Evolutionary conservation across 495 filamentous ascomycete species (phyloP), one percentile per base, ranked within the genome.

Genomic region (Cercophora scortea): DNA sequence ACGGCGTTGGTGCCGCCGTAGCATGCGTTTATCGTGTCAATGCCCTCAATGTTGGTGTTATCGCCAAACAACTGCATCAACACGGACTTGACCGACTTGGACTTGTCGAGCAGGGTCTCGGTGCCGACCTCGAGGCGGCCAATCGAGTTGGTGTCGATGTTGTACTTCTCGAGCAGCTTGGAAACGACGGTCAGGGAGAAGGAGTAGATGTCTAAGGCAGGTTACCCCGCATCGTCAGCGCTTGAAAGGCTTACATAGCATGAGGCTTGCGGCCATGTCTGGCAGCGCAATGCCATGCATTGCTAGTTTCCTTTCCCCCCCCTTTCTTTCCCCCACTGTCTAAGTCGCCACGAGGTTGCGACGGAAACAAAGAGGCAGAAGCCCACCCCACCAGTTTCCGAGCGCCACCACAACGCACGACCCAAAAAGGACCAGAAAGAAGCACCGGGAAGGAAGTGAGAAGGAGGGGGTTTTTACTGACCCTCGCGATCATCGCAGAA

Each of bases 1-100:
- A 98, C 74, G 49, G 93, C 94, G 65, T 95, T 98, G 68, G 93
- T 98, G 53, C 93, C 93, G 60, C 93, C 93, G 68, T 98, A 98
- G 82, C 93, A 98, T 50, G 93, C 93, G 66, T 98, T 98, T 61
- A 98, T 76, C 25, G 86, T 96, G 71, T 98, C 93, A 33, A 97
- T 83, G 71, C 93, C 93, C 76, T 97, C 94, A 43, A 98, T 77
- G 76, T 95, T 96, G 78, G 84, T 90, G 64, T 85, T 86, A 45
- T 84, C 77, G 64, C 85, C 80, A 62, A 98, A 96, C 32, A 98
- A 79, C 75, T 96, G 93, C 93, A 98, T 98, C 57, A 97, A 73
- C 47, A 98, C 92, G n/a, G 91, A 88, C 82, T 98, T 98, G 78
- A 98, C 93, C 32, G 94, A 97, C 80, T 98, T 98, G 61, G 93